These are phyloP conservation scores for Pleurotus djamor DNA, from an alignment of 768 basidiomycete genomes.

Conservation along the genomic window DNA sequence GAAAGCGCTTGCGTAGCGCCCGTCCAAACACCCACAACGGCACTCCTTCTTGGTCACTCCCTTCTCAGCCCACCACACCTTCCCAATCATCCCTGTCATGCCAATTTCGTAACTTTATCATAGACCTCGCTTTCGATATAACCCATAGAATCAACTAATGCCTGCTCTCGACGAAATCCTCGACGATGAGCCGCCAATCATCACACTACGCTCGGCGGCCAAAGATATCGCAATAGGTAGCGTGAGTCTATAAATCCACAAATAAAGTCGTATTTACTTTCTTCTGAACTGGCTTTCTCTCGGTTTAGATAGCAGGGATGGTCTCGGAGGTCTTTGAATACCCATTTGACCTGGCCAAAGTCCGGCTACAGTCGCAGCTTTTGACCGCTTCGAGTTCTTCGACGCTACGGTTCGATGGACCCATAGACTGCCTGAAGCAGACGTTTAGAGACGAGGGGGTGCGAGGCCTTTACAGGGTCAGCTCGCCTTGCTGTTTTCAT, in stretches of 20 bases:
- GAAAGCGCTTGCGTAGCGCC: too few relatives aligned
- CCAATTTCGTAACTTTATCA: neutral
- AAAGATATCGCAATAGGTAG: conserved; percentile 60
- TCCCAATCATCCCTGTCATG: neutral
- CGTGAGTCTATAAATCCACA: conserved; percentile 34
- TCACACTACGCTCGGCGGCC: conserved; percentile 21
- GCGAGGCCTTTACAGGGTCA: conserved; percentile 82
- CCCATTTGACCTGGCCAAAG: conserved; percentile 95
- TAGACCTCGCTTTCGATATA: neutral
- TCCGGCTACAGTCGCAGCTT: conserved; percentile 89
- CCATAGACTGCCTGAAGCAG: conserved; percentile 80
- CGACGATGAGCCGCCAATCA: conserved; percentile 13
- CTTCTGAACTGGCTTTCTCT: neutral
- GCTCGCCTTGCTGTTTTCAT: conserved; percentile 19
- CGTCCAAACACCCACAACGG: neutral
- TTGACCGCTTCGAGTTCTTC: conserved; percentile 53
- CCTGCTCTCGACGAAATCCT: conserved; percentile 9
- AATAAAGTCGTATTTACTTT: neutral
- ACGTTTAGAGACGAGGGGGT: conserved; percentile 84
- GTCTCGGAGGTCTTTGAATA: conserved; percentile 83
- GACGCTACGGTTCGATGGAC: conserved; percentile 69
- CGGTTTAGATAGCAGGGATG: conserved; percentile 81
- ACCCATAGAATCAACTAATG: neutral
- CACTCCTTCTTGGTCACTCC: neutral
- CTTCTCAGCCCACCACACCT: neutral